Evolutionary conservation across 768 basidiomycete genomes (phyloP).

Genomic region (Lentinula detonsa): DNA sequence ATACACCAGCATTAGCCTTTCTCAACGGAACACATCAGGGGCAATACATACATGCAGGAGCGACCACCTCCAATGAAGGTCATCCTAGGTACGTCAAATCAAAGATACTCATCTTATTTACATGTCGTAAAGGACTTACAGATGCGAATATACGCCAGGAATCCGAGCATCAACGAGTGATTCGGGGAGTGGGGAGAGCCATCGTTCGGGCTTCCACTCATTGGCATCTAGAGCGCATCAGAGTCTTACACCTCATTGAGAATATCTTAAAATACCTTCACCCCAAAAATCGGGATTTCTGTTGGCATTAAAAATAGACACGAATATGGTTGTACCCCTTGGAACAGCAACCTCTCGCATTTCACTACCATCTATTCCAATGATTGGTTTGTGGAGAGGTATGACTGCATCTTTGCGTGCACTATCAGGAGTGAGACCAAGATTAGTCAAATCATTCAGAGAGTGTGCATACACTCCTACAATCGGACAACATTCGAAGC

Average conservation of each 20-base stretch:
- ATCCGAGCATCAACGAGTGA: conserved; percentile 23
- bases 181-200: conserved; percentile 29
- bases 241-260: no score
- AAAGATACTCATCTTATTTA: background rate
- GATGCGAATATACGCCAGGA: conserved; percentile 28
- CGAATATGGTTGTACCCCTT: conserved; percentile 20
- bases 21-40: background rate
- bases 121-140: conserved; percentile 18
- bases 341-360: conserved; percentile 19
- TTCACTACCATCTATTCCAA: conserved; percentile 19
- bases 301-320: conserved; percentile 25
- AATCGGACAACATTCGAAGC: conserved; percentile 14
- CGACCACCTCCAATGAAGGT: conserved; percentile 35
- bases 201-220: conserved; percentile 43
- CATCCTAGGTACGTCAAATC: conserved; percentile 23
- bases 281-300: conserved; percentile 33
- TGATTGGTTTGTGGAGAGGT: conserved; percentile 28
- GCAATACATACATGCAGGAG: conserved; percentile 28
- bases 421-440: conserved; percentile 11
- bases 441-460: background rate
- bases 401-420: conserved; percentile 24
- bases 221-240: conserved; percentile 20
- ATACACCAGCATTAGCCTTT: background rate
- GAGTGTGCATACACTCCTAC: conserved; percentile 12
- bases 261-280: background rate